These are phyloP conservation scores for Aspergillus carlsbadensis DNA, from an alignment of 495 filamentous ascomycete genomes.

Conservation along the genomic window DNA sequence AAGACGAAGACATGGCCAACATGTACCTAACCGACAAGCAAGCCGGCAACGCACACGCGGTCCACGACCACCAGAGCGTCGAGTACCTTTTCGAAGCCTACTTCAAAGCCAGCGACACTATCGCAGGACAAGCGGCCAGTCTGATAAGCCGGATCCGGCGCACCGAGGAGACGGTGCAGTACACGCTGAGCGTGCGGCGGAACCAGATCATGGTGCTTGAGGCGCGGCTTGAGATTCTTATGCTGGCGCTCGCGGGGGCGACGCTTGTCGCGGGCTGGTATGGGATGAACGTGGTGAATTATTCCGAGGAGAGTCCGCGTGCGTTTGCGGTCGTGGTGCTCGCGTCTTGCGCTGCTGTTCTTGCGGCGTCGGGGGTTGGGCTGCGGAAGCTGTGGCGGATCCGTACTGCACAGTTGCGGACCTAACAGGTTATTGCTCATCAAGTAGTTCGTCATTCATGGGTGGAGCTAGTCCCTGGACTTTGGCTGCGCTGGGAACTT, in stretches of 20 bases:
- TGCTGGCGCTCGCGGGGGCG: conserved; percentile 29
- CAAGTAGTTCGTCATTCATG: no score
- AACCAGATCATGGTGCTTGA: conserved; percentile 40
- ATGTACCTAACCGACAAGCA: conserved; percentile 43
- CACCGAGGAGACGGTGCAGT: conserved; percentile 27
- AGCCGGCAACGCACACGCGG: conserved; percentile 26
- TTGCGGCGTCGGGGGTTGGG: conserved; percentile 21
- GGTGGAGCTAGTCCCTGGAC: no score
- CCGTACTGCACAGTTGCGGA: no score
- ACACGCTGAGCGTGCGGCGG: conserved; percentile 29
- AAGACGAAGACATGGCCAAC: conserved; percentile 38
- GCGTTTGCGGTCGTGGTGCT: conserved; percentile 26
- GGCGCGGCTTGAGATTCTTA: conserved; percentile 31
- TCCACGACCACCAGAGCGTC: conserved; percentile 33
- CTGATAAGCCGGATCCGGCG: conserved; percentile 26
- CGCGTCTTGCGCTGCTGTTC: no score
- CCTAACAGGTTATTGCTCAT: no score
- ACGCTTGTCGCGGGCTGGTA: conserved; percentile 34
- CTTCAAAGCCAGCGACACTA: conserved; percentile 29
- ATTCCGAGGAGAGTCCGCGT: conserved; percentile 25
- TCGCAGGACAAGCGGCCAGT: conserved; percentile 24
- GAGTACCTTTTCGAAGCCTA: conserved; percentile 38
- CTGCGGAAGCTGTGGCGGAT: conserved; percentile 24
- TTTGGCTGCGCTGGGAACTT: no score
- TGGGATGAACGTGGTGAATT: conserved; percentile 38